Base-by-base conservation (phyloP, 768 basidiomycete genomes). In the Mycena venus region DNA sequence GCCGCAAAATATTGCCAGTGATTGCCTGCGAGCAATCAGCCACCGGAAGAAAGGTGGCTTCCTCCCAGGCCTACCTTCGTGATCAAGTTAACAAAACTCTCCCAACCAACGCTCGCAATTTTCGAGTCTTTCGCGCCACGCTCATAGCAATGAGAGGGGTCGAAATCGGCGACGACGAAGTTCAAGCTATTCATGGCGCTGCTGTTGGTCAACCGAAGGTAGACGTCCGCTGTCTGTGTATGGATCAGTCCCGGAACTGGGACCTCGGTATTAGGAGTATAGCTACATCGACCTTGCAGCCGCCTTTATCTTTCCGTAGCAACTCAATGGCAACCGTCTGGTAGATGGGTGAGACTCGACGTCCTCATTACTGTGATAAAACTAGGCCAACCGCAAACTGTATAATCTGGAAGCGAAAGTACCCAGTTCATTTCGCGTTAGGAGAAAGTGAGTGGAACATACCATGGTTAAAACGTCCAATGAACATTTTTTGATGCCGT, bases 391-490 rank as follows among this genome's bases (percentile, higher is more conserved):
- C 68, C 31, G 58, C 56, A 51, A 69, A 60, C 29, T 69, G 68
- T 32, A 49, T 38, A 21, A 69, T 34, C 68, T 69, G 32, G 4
- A 49, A 14, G 9, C 14, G 19, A 1, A 8, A 34, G 23, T n/a
- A 14, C 1, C 8, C 11, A 2, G 0, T 9, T 51, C 7, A 34
- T 29, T 6, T 15, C n/a, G 12, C 3, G n/a, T 23, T n/a, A 6
- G 38, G 25, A 5, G 7, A 3, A 27, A 21, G 23, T 25, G 21
- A 36, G 12, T 23, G 15, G 9, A 27, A 60, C 68, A 11, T 17
- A 60, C 68, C 68, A 69, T 69, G 38, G 56, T 68, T 36, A 69
- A 69, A 27, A 69, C 68, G 3, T 44, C 68, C 44, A 69, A n/a
- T 11, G 44, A 21, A 51, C 68, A 69, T 58, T 60, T 69, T 44